Evolutionary conservation across 176 grass and related monocot species (phyloP), one percentile per base, ranked within the genome.

Genomic region (Oryza nivara): DNA sequence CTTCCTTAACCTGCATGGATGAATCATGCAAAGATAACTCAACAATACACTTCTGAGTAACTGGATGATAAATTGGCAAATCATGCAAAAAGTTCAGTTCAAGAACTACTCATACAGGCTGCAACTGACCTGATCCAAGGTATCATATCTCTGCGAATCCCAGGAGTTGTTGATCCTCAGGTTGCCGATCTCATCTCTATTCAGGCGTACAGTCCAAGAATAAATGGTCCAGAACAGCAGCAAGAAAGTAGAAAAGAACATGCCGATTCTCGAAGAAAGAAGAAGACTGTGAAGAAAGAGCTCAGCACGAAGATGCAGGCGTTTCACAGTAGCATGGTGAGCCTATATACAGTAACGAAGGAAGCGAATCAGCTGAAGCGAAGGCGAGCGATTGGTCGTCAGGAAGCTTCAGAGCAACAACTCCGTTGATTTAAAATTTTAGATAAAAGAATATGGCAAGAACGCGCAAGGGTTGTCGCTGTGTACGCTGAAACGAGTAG

Each of bases 161-260:
- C 14, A 56, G 52, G 7, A 58, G 54, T 58, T 58, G 54, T 35
- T 70, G 15, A 35, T 12, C 36, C 19, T 70, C 68, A n/a, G 19
- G 17, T 41, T 11, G 16, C 36, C 68, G 19, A 71, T 43, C 68
- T 11, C 7, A 25, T 14, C 25, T 15, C 34, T 26, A 13, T 47
- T 68, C 5, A 41, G 25, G 11, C 76, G 63, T 25, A 60, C 2
- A 7, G 61, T 45, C 81, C 75, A 74, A 36, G 36, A 58, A n/a
- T 61, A 68, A 19, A 88, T 74, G 51, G 65, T 26, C 2, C 60
- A 74, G 60, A 74, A 61, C 3, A 75, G 13, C 10, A 84, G 63
- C 13, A 89, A 25, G 61, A 80, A 74, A 1, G 81, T 52, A 38
- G 60, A 84, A 70, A 84, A 72, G 60, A 88, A 25, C 87, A 87